Evolutionary conservation across 257 asterid genomes (phyloP), one percentile per base, ranked within the genome.

Genomic region (Fraxinus anomala): DNA sequence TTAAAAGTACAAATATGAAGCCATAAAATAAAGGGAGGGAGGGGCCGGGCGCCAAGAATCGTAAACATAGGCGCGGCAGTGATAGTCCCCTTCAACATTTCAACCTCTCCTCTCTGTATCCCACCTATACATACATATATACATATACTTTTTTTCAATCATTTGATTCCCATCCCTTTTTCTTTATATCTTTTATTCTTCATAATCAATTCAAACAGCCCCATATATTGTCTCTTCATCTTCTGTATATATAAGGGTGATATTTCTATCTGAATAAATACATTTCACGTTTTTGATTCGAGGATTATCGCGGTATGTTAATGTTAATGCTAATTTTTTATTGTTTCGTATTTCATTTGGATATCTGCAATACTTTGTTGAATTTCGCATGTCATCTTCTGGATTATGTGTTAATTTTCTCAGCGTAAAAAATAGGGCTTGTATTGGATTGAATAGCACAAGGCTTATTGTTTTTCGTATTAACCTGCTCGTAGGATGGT

Each of bases 61-160:
- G 73, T 69, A 59, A 39, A 68, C 47, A 73, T 78, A 77, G 88
- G 90, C 82, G 82, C 34, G 59, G 82, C 54, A 76, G 83, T 89
- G 88, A 87, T 56, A 84, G 98, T 92, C 94, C 54, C 80, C 90
- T 85, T 92, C 83, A 78, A 81, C 91, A 85, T 89, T 82, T 85
- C 83, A 87, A 91, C 91, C 16, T 42, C 16, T 11, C 17, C 86
- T 84, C 87, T 77, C 47, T 78, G 65, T 80, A 42, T 79, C 89
- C 94, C 85, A 71, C 80, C 80, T 33, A 8, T 66, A 36, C 82
- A 66, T 33, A 71, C 81, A 56, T 21, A 17, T 7, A 72, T 80
- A 68, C 73, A 79, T 72, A 77, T 51, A 69, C 70, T 79, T 77
- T 76, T 83, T 83, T 85, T 73, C 84, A 36, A 65, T 80, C 77